Evolutionary conservation across 2,329 filamentous ascomycete species (phyloP).

Genomic region (Aspergillus sp.): DNA sequence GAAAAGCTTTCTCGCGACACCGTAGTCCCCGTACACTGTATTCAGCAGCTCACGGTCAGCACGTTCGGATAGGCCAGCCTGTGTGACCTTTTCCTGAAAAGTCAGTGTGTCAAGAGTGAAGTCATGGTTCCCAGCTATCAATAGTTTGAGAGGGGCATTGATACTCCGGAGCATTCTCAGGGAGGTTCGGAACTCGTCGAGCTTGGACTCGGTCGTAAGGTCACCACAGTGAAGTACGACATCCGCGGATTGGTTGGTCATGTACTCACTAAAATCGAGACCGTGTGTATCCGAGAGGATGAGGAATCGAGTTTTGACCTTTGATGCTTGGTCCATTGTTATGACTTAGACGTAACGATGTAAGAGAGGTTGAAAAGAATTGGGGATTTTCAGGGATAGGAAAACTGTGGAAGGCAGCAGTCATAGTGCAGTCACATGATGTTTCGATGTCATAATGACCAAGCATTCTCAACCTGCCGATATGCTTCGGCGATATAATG

Average conservation of each 20-base stretch:
- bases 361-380: neutral
- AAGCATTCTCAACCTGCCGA: neutral
- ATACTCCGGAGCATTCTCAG: slow-evolving; percentile 45
- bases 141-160: slow-evolving; percentile 53
- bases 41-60: slow-evolving; percentile 25
- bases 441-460: neutral
- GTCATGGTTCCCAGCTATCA: slow-evolving; percentile 59
- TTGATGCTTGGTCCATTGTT: neutral
- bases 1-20: slow-evolving; percentile 42
- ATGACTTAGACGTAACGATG: neutral
- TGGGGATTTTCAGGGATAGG: neutral
- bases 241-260: slow-evolving; percentile 38
- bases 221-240: slow-evolving; percentile 56
- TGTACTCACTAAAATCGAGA: slow-evolving; percentile 22
- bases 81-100: slow-evolving; percentile 36
- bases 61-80: slow-evolving; percentile 22
- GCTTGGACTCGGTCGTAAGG: slow-evolving; percentile 45
- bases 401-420: neutral
- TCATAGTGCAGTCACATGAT: neutral
- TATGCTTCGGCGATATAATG: neutral
- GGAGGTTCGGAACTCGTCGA: slow-evolving; percentile 42
- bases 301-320: slow-evolving; percentile 42
- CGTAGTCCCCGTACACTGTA: slow-evolving; percentile 41
- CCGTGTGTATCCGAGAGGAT: slow-evolving; percentile 51
- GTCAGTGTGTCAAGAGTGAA: slow-evolving; percentile 39